Evolutionary conservation across 192 early-diverging fungal genomes (phyloP), one percentile per base, ranked within the genome.

Genomic region (Thamnidium elegans): DNA sequence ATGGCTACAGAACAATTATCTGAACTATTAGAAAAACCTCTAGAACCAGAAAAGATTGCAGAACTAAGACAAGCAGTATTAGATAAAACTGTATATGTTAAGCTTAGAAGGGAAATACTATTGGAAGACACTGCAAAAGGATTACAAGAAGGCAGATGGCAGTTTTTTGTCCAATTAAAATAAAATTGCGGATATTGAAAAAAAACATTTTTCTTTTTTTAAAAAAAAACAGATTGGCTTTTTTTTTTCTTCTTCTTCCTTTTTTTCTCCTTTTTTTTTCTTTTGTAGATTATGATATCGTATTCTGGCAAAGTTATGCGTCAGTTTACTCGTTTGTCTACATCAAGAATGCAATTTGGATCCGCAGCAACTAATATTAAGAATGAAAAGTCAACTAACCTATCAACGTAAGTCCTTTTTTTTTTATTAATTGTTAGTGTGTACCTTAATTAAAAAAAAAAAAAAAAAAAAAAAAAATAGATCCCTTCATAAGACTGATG

Each of bases 1-100:
- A 92, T 97, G 85, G 95, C 96, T 15, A 94, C 94, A 17, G 97
- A 99, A 80, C 84, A 89, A 50, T 81, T 99, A 59, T 92, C 90
- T 46, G 94, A 92, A 72, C 74, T 98, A 44, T 75, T 98, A 26
- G 97, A 98, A 78, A 87, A 87, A 59, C 89, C 90, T 6, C 87
- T 96, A 43, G 80, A 87, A 69, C 70, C 82, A 53, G 81, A 87
- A 56, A 83, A 87, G 48, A 92, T 94, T 68, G 75, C 84, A 6
- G 87, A 90, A 50, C 71, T 95, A 69, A 86, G 90, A 69, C 88
- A 95, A 74, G 79, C 86, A 66, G 90, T 98, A 7, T 79, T 98
- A 48, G 92, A 98, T 78, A 97, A 97, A 81, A 90, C 85, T 60
- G 90, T 90, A 1, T 99, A 98, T 71, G 95, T 97, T 17, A 83